These are phyloP conservation scores for Lachancea waltii DNA, from an alignment of 805 yeast species.

Conservation along the genomic window DNA sequence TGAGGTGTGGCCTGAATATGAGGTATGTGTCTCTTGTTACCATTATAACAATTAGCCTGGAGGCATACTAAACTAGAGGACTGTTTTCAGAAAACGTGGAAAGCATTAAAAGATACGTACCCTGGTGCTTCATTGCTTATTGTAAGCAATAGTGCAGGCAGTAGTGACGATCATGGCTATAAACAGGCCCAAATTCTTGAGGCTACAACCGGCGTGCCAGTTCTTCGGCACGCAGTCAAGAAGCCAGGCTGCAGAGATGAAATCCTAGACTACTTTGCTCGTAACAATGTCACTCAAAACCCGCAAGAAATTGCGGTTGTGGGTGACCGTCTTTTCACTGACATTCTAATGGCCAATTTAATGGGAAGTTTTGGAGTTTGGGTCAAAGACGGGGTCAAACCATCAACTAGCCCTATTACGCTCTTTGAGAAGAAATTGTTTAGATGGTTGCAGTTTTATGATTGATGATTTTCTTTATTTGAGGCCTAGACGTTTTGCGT, in stretches of 20 bases:
- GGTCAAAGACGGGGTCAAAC: slow-evolving; percentile 67
- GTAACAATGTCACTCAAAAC: slow-evolving; percentile 37
- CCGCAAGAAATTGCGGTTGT: slow-evolving; percentile 73
- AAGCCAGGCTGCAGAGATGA: slow-evolving; percentile 78
- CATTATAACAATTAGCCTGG: too few species aligned
- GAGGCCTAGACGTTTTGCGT: background rate
- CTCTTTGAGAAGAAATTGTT: slow-evolving; percentile 6
- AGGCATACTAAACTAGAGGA: too few species aligned
- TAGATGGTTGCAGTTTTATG: too few species aligned
- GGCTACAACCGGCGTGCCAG: slow-evolving; percentile 57
- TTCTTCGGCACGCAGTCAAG: slow-evolving; percentile 64
- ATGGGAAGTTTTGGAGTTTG: slow-evolving; percentile 87
- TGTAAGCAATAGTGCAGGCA: slow-evolving; percentile 92
- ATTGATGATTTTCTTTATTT: too few species aligned
- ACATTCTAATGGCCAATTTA: slow-evolving; percentile 85
- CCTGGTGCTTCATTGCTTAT: slow-evolving; percentile 62
- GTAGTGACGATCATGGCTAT: slow-evolving; percentile 59
- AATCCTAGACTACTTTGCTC: slow-evolving; percentile 51
- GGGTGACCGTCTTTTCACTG: slow-evolving; percentile 90
- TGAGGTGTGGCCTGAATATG: slow-evolving; percentile 71
- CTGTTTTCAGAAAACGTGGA: slow-evolving; percentile 44
- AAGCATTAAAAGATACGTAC: slow-evolving; percentile 43
- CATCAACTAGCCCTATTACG: slow-evolving; percentile 5
- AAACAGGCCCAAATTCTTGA: slow-evolving; percentile 60
- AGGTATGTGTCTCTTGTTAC: too few species aligned